A percentile compares a stretch with the other conserved stretches of the same genome.
Evolutionary conservation across 2,329 filamentous ascomycete species (phyloP).

Genomic region (Metarhizium brunneum): DNA sequence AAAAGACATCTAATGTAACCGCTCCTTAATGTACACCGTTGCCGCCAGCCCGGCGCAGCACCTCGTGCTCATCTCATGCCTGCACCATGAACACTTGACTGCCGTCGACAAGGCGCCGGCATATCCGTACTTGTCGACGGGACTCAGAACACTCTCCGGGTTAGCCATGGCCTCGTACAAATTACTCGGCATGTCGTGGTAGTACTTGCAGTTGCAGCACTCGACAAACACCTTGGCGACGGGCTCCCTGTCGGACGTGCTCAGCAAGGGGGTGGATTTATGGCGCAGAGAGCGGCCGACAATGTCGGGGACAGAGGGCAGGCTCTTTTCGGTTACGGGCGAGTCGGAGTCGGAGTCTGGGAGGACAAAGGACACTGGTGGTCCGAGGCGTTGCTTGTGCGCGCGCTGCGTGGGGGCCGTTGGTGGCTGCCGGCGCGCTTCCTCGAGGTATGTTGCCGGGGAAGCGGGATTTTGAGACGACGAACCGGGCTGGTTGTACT

Average conservation of each 20-base stretch:
- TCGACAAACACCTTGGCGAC: slow-evolving; percentile 56
- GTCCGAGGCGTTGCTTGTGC: slow-evolving; percentile 9
- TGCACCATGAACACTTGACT: slow-evolving; percentile 64
- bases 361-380: slow-evolving; percentile 12
- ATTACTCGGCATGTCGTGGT: slow-evolving; percentile 56
- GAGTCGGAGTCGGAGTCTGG: slow-evolving; percentile 1
- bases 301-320: background rate
- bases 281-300: slow-evolving; percentile 6
- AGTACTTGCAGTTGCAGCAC: slow-evolving; percentile 55
- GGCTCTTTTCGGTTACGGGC: background rate
- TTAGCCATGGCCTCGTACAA: slow-evolving; percentile 57
- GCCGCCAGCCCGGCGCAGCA: slow-evolving; percentile 64
- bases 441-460: slow-evolving; percentile 13
- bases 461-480: background rate
- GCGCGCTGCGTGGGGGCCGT: slow-evolving; percentile 6
- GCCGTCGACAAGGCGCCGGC: slow-evolving; percentile 49
- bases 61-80: slow-evolving; percentile 57
- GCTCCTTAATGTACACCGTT: slow-evolving; percentile 56
- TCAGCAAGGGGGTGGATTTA: slow-evolving; percentile 5
- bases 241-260: slow-evolving; percentile 23
- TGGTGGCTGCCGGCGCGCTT: slow-evolving; percentile 10
- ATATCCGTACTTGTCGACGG: slow-evolving; percentile 39
- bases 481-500: slow-evolving; percentile 9
- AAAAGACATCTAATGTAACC: slow-evolving; percentile 33
- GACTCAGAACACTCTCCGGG: slow-evolving; percentile 42